phyloP scores from a whole-genome alignment of 1,284 basidiomycete genomes.

The Vanrija pseudolonga region DNA sequence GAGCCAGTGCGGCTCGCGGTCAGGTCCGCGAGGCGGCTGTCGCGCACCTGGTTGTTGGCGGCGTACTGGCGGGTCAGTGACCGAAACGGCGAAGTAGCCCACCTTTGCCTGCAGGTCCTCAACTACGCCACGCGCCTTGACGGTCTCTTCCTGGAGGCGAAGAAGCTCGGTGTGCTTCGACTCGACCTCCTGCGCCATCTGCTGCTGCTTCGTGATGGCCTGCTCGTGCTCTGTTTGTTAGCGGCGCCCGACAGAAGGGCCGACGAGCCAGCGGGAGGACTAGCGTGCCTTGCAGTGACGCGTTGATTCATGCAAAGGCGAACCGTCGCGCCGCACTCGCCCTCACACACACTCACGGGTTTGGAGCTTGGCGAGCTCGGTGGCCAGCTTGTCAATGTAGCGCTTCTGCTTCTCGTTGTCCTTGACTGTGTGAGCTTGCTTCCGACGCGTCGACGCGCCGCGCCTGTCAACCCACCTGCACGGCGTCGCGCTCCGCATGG shows the following conservation, averaged over 20 bases:
- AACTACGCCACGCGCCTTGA: conserved; percentile 26
- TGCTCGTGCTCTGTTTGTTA: conserved; percentile 28
- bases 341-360: conserved; percentile 23
- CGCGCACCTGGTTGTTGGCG: conserved; percentile 17
- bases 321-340: neutral
- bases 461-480: conserved; percentile 18
- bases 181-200: conserved; percentile 23
- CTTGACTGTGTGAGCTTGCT: conserved; percentile 9
- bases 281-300: neutral
- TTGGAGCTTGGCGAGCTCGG: conserved; percentile 31
- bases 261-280: neutral
- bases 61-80: conserved; percentile 13
- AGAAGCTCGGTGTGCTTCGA: conserved; percentile 21
- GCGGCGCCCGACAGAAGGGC: no score
- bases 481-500: conserved; percentile 32
- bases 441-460: neutral
- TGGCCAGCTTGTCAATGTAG: conserved; percentile 30
- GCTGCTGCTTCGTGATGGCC: conserved; percentile 24
- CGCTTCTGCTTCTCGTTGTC: conserved; percentile 37
- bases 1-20: neutral
- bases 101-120: conserved; percentile 25
- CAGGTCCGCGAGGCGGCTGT: conserved; percentile 17
- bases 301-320: neutral
- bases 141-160: conserved; percentile 21
- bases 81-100: conserved; percentile 6